Conservation (phyloP, 495 filamentous ascomycete genomes). For the Trichoderma virens region DNA sequence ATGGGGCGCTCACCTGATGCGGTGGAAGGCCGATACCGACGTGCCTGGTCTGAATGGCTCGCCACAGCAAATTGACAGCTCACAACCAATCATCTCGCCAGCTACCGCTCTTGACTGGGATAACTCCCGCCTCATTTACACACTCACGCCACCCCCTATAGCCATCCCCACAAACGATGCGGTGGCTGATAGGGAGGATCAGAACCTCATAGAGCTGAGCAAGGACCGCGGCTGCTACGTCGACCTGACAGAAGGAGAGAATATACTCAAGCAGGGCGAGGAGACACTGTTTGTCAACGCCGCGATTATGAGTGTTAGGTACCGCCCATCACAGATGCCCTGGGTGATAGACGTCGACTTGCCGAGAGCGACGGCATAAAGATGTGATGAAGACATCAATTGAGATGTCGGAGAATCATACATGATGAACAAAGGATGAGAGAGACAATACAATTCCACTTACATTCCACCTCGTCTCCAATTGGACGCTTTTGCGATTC, state of each 20-base stretch:
- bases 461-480: no score
- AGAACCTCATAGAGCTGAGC: not conserved
- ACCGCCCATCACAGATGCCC: constrained; percentile 45
- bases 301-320: constrained; percentile 39
- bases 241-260: constrained; percentile 22
- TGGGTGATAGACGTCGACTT: constrained; percentile 61
- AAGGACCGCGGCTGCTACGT: constrained; percentile 10
- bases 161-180: not conserved
- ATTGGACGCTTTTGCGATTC: not conserved
- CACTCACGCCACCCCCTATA: constrained; percentile 11
- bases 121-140: constrained; percentile 36
- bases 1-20: constrained; percentile 52
- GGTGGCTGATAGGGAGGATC: not conserved
- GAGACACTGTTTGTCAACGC: constrained; percentile 70
- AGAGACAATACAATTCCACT: no score
- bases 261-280: constrained; percentile 36
- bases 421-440: not conserved
- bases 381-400: not conserved
- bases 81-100: not conserved
- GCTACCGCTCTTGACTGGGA: constrained; percentile 26
- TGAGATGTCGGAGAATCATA: not conserved
- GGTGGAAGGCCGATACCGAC: constrained; percentile 36
- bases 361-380: constrained; percentile 16
- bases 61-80: not conserved
- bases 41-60: not conserved